Conservation (phyloP, 768 basidiomycete genomes). For the Phanerodontia chrysosporium region DNA sequence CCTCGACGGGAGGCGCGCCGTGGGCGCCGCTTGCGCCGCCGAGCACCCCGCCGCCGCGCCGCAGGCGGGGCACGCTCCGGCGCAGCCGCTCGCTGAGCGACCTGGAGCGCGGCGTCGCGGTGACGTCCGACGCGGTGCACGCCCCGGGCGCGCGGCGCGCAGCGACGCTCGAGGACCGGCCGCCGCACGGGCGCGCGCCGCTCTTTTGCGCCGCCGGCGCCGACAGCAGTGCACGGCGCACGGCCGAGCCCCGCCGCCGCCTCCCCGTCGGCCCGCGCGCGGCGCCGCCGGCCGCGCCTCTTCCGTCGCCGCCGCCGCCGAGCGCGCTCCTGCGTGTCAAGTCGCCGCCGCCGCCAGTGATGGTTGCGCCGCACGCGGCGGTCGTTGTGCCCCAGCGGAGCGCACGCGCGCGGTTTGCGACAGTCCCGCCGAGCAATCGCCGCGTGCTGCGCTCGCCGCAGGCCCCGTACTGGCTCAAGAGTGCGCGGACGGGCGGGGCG, state of each 20-base stretch:
- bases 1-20: not conserved
- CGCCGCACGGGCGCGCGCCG: too few species aligned
- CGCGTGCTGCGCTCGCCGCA: slow-evolving; percentile 10
- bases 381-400: not conserved
- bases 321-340: slow-evolving; percentile 11
- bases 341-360: not conserved
- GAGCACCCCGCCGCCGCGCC: not conserved
- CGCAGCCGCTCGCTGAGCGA: slow-evolving; percentile 23
- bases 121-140: not conserved
- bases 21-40: slow-evolving; percentile 2
- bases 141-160: not conserved
- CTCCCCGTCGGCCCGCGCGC: slow-evolving; percentile 8
- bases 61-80: slow-evolving; percentile 1
- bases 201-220: too few species aligned
- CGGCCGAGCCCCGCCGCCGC: slow-evolving; percentile 16
- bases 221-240: slow-evolving; percentile 13
- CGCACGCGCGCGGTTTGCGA: not conserved
- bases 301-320: slow-evolving; percentile 13
- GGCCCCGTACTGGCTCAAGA: slow-evolving; percentile 26
- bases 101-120: not conserved
- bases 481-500: not conserved
- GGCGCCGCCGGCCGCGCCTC: slow-evolving; percentile 10
- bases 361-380: not conserved
- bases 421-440: not conserved
- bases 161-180: not conserved